A percentile compares a stretch with the other conserved stretches of the same genome.
phyloP scores from a whole-genome alignment of 148 eudicot species.

The Chenopodium suecicum region DNA sequence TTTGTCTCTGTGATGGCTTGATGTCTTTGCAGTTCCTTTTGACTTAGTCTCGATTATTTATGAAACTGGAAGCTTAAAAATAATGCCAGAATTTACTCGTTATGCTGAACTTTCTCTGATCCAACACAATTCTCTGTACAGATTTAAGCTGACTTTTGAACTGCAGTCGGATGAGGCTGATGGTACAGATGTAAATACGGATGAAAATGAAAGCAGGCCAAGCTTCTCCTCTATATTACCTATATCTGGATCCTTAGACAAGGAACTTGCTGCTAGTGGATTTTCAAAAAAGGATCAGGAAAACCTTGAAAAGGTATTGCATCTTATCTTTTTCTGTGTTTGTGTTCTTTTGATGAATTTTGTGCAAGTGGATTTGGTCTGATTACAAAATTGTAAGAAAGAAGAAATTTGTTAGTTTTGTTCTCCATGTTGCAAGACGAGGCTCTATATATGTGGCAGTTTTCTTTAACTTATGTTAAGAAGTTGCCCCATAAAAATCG shows the following conservation, averaged over 20 bases:
- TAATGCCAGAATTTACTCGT: not conserved
- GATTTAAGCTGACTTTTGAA: conserved; percentile 65
- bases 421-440: too few relatives aligned
- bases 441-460: too few relatives aligned
- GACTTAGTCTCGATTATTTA: too few relatives aligned
- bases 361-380: not conserved
- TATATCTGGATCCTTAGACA: conserved; percentile 27
- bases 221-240: conserved; percentile 60
- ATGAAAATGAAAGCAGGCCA: conserved; percentile 50
- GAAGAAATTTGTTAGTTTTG: not conserved
- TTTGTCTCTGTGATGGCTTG: not conserved
- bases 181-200: conserved; percentile 48
- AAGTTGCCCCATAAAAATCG: too few relatives aligned
- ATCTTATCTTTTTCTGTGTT: not conserved
- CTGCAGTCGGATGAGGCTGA: conserved; percentile 52
- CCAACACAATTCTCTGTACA: conserved; percentile 21
- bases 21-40: not conserved
- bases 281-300: conserved; percentile 32
- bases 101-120: conserved; percentile 2
- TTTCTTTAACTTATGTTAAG: too few relatives aligned
- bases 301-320: conserved; percentile 31
- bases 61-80: not conserved
- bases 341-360: not conserved
- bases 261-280: conserved; percentile 42
- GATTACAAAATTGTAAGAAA: not conserved